A percentile compares a stretch with the other conserved stretches of the same genome.
Evolutionary conservation across 306 rosid genomes (phyloP).

Genomic region (Acacia melanoxylon): DNA sequence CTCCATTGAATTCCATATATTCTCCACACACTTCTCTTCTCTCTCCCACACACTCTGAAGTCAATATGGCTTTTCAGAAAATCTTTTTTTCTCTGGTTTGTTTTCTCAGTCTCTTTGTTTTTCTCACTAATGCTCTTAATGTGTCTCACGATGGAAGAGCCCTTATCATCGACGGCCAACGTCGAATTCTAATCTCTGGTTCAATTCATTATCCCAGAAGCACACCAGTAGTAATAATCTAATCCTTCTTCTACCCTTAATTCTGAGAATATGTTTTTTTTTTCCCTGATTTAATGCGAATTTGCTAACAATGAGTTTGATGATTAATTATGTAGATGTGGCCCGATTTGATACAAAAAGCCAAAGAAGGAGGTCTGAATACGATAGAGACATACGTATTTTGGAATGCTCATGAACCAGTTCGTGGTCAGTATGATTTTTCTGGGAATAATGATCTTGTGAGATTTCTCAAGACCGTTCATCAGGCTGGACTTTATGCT

Average conservation of each 20-base stretch:
- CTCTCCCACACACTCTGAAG: background rate
- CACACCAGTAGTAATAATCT: constrained; percentile 42
- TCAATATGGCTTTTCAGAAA: background rate
- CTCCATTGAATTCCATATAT: background rate
- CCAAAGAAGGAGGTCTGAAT: constrained; percentile 59
- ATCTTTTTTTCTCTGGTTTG: background rate
- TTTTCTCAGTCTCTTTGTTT: background rate
- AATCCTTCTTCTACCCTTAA: background rate
- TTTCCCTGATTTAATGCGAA: background rate
- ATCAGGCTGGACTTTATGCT: constrained; percentile 50
- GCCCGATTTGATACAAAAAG: constrained; percentile 54
- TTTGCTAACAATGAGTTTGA: too few species aligned
- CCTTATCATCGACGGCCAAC: constrained; percentile 28
- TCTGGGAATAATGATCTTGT: constrained; percentile 41
- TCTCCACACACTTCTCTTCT: background rate
- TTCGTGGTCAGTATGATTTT: constrained; percentile 48
- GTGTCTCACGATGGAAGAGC: background rate
- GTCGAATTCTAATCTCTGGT: constrained; percentile 41
- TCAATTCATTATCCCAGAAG: constrained; percentile 66
- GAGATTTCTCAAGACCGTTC: constrained; percentile 52
- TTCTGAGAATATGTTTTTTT: background rate
- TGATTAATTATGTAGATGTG: constrained; percentile 43
- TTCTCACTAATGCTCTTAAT: background rate
- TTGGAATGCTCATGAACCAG: constrained; percentile 55
- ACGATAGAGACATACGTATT: constrained; percentile 60